Evolutionary conservation across 2,329 filamentous ascomycete species (phyloP).

Genomic region (Penicillium crustosum): DNA sequence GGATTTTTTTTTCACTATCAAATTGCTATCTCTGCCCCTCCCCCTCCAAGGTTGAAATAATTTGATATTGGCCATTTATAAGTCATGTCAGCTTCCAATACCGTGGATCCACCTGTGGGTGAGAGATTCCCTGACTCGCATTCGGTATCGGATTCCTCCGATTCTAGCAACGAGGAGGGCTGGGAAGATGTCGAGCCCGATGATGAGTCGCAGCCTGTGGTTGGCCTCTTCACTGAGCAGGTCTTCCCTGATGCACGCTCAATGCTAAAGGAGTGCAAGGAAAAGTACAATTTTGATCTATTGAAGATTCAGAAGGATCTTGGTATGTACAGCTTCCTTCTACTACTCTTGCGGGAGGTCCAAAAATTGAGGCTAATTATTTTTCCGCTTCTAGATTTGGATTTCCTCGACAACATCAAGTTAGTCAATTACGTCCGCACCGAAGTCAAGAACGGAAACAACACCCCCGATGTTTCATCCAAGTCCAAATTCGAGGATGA

Average conservation of each 20-base stretch:
- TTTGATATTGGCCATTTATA: constrained; percentile 3
- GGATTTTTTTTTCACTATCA: constrained; percentile 25
- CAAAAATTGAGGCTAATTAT: constrained; percentile 20
- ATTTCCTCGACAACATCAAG: constrained; percentile 72
- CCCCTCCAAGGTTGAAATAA: constrained; percentile 1
- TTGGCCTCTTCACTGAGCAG: constrained; percentile 67
- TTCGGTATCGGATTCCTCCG: constrained; percentile 44
- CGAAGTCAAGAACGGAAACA: constrained; percentile 48
- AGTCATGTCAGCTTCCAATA: constrained; percentile 33
- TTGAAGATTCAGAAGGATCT: constrained; percentile 56
- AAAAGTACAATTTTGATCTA: constrained; percentile 67
- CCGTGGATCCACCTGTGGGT: constrained; percentile 19
- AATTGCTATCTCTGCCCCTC: constrained; percentile 25
- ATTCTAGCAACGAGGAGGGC: constrained; percentile 52
- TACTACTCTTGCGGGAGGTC: constrained; percentile 5
- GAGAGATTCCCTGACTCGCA: constrained; percentile 29
- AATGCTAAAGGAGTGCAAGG: constrained; percentile 69
- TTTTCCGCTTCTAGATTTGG: constrained; percentile 53
- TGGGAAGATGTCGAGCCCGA: constrained; percentile 64
- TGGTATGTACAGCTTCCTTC: constrained; percentile 38
- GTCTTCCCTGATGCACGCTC: constrained; percentile 63
- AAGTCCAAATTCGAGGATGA: constrained; percentile 70
- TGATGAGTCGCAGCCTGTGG: constrained; percentile 60
- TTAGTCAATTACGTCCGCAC: constrained; percentile 67
- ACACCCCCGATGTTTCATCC: constrained; percentile 58